Evolutionary conservation across 2,329 filamentous ascomycete genomes (phyloP).

Genomic region (Lithohypha guttulata): DNA sequence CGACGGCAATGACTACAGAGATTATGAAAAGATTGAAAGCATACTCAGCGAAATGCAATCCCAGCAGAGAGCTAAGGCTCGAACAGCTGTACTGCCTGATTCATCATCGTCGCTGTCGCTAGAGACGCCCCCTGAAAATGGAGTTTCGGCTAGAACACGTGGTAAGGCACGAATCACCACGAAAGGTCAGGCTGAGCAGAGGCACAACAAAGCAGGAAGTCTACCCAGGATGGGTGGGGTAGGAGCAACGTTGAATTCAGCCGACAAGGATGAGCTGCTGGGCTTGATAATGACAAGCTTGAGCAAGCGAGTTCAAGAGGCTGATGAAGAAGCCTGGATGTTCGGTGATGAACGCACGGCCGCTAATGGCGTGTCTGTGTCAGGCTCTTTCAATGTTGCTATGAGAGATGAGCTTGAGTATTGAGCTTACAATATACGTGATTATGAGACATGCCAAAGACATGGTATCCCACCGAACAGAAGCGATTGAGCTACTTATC

Average conservation of each 20-base stretch:
- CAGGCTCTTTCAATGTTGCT: not conserved
- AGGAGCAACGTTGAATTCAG: conserved; percentile 8
- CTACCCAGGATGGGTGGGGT: conserved; percentile 4
- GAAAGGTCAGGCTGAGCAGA: conserved; percentile 12
- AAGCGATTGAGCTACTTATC: no score
- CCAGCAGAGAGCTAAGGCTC: conserved; percentile 15
- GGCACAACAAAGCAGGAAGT: conserved; percentile 3
- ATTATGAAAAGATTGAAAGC: conserved; percentile 16
- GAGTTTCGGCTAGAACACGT: conserved; percentile 36
- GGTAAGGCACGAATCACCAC: conserved; percentile 24
- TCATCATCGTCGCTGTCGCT: conserved; percentile 1
- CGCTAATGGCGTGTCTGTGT: conserved; percentile 4
- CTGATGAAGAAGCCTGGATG: conserved; percentile 86
- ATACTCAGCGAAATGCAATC: conserved; percentile 18
- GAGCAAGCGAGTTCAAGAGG: conserved; percentile 57
- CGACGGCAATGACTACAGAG: conserved; percentile 13
- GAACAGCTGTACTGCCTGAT: conserved; percentile 4
- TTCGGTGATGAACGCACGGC: conserved; percentile 39
- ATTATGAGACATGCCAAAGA: no score
- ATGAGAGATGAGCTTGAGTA: conserved; percentile 1
- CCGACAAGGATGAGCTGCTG: conserved; percentile 48
- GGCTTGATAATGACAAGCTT: conserved; percentile 60
- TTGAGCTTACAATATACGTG: no score
- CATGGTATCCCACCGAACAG: no score
- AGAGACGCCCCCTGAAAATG: conserved; percentile 33